Evolutionary conservation across 768 basidiomycete genomes (phyloP), one percentile per base, ranked within the genome.

Genomic region (Mycena crocata): DNA sequence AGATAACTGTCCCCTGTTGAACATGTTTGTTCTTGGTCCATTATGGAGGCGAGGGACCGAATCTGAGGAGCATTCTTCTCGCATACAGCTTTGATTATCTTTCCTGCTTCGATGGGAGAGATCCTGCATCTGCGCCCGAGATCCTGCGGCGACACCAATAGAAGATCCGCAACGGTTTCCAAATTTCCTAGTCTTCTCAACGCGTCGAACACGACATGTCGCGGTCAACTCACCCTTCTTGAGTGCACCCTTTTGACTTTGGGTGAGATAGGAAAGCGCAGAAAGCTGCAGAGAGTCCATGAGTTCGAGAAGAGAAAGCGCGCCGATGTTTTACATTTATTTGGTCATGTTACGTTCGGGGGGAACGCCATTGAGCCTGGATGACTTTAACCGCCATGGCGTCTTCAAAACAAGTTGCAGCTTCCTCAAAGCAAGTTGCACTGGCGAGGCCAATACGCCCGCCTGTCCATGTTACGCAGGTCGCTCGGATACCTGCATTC

Each of bases 1-100:
- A 98, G 81, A 23, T 79, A 72, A 2, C 75, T 62, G 74, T 97
- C 94, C 1, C 96, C 96, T 0, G 93, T 93, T 0, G 93, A 89
- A 70, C 93, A 87, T 57, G 77, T 81, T 54, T 86, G 83, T 31
- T 82, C 80, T 17, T 79, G 80, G 40, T 81, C 59, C 61, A 73
- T 65, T 48, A 81, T 72, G 4, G 82, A 77, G 35, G 80, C 79
- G n/a, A 92, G 79, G n/a, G 74, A 71, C 23, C 69, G 74, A 13
- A 86, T 76, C 30, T 75, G 74, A 24, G 80, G 81, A 6, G 78
- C 74, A 30, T 84, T 78, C 46, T 81, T 82, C 21, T 74, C 76
- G 66, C 86, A 88, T 23, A 91, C 80, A 44, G 75, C 71, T 44
- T 86, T 79, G 39, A 93, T 72, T 57, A 92, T 82, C 44, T 73